Percentiles rank a stretch among this genome's conserved stretches.
Evolutionary conservation across 83 land plant species (phyloP).

Genomic region (Picea engelmannii): DNA sequence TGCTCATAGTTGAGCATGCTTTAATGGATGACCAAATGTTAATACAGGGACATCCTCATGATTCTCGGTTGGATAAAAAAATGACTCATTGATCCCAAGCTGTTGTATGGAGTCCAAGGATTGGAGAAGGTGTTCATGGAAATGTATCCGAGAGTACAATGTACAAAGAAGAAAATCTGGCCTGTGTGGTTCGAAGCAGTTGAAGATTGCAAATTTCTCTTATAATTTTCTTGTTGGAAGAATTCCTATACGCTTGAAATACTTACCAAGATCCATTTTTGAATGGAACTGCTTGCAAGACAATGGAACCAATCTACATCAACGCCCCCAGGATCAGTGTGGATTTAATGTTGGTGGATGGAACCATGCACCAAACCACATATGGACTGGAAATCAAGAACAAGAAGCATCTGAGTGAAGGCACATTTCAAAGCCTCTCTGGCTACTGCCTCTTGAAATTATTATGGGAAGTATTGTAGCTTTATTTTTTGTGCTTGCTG

Average conservation of each 20-base stretch:
- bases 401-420: not conserved
- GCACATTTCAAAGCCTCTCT: conserved; percentile 32
- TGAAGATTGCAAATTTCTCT: conserved; percentile 53
- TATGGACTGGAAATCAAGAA: not conserved
- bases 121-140: too few relatives aligned
- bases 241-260: conserved; percentile 51
- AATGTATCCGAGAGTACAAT: too few relatives aligned
- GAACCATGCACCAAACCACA: too few relatives aligned
- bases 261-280: conserved; percentile 71
- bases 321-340: conserved; percentile 45
- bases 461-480: conserved; percentile 41
- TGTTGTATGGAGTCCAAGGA: too few relatives aligned
- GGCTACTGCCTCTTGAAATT: conserved; percentile 58
- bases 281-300: conserved; percentile 60
- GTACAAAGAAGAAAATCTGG: conserved; percentile 23
- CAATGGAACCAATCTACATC: conserved; percentile 25
- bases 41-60: too few relatives aligned
- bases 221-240: conserved; percentile 59
- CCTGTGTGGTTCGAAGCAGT: conserved; percentile 37
- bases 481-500: conserved; percentile 21
- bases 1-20: too few relatives aligned
- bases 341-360: not conserved
- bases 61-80: too few relatives aligned
- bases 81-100: too few relatives aligned
- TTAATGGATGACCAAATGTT: too few relatives aligned